Base-by-base conservation (phyloP, 2,329 filamentous ascomycete species). In the Pyrenochaeta sp. region DNA sequence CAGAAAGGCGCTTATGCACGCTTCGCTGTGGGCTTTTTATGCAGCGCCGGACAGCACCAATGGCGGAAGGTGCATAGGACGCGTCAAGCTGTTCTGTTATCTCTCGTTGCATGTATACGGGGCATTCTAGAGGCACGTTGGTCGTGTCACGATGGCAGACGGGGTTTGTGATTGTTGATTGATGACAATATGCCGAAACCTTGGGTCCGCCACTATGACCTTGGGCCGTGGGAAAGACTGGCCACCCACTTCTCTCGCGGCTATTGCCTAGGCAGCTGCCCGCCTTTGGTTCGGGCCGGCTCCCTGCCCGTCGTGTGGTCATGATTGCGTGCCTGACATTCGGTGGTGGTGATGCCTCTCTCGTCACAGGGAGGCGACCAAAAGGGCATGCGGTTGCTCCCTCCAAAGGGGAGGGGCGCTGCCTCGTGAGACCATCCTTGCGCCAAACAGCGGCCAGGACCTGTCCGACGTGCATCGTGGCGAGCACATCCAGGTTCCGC, bases 1-100 rank as follows among this genome's bases (percentile, higher is more conserved):
- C 57, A 63, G 60, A 44, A 4, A 59, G 46, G 69, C 72, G 71
- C 72, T 75, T 73, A 75, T 73, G 72, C 72, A 74, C 56, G 64
- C 56, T 64, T 60, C 62, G 63, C 67, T 68, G 61, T 68, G 61
- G 66, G 45, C 59, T 49, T 46, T n/a, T 55, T 51, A 60, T 72
- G 70, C 65, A 67, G 56, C 56, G 57, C 51, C 42, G 55, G 47
- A 41, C 49, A 57, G 55, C 60, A 65, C 69, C 68, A 70, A 70
- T 73, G 53, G 63, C 66, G 61, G 58, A 61, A 51, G 45, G 49
- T 54, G 50, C 57, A 55, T 50, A 41, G 58, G 51, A 46, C 47
- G 46, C 56, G 52, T 57, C 41, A 49, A 60, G 55, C 23, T 27
- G 23, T 27, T 49, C 41, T 42, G 49, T 43, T 46, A 17, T 42